Conservation (phyloP, 2,329 filamentous ascomycete species). For the Penicillium carneum region DNA sequence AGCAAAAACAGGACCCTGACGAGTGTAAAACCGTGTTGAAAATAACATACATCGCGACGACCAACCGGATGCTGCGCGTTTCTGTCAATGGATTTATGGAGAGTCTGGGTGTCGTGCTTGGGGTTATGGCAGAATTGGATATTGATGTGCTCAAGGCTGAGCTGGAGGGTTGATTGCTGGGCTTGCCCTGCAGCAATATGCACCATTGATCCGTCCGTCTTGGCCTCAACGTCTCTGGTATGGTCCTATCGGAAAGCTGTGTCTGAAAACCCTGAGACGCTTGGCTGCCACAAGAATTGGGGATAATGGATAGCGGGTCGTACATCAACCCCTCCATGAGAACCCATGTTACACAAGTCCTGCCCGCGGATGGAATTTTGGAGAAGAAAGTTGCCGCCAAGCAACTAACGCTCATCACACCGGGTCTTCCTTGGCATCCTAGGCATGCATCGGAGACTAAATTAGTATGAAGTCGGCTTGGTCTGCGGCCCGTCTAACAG, state of each 20-base stretch:
- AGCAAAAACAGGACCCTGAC: constrained; percentile 36
- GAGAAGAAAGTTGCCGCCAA: constrained; percentile 26
- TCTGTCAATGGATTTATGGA: constrained; percentile 97
- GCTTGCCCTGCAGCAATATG: not conserved
- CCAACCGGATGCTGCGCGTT: constrained; percentile 94
- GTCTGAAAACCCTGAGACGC: not conserved
- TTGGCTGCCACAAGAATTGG: constrained; percentile 19
- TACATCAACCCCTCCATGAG: constrained; percentile 18
- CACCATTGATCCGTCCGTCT: constrained; percentile 7
- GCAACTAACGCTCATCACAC: constrained; percentile 26
- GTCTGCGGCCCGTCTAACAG: constrained; percentile 1
- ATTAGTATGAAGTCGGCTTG: not conserved
- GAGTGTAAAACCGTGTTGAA: constrained; percentile 65
- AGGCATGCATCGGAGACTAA: constrained; percentile 19
- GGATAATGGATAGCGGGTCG: constrained; percentile 11
- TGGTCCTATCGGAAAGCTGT: not conserved
- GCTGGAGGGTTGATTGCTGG: constrained; percentile 33
- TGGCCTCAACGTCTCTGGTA: constrained; percentile 5
- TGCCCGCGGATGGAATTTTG: constrained; percentile 10
- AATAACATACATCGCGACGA: constrained; percentile 83
- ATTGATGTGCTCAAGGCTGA: constrained; percentile 72
- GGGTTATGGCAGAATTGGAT: constrained; percentile 90
- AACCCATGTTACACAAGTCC: constrained; percentile 17
- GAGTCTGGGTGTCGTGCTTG: constrained; percentile 80
- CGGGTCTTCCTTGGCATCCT: constrained; percentile 30